Evolutionary conservation across 345 rosid species (phyloP).

Genomic region (Raphanus sativus): DNA sequence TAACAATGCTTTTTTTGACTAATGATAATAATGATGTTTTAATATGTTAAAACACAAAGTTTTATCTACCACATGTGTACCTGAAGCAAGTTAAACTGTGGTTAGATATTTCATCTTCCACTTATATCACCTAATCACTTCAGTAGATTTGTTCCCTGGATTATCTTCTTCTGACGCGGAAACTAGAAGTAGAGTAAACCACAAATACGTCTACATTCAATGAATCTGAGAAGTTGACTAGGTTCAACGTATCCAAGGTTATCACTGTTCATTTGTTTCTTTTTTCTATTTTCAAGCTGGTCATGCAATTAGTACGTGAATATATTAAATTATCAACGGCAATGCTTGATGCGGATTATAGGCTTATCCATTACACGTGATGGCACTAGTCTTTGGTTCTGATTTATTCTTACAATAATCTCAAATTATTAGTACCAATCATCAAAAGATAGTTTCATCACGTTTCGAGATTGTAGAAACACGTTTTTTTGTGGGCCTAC

Average conservation of each 20-base stretch:
- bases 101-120: background rate
- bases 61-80: background rate
- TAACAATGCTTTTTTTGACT: no score
- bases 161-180: constrained; percentile 28
- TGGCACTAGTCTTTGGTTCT: background rate
- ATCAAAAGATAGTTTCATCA: background rate
- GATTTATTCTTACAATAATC: background rate
- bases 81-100: background rate
- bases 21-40: no score
- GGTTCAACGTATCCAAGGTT: constrained; percentile 22
- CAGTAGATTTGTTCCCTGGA: constrained; percentile 18
- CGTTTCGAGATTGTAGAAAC: background rate
- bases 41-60: no score
- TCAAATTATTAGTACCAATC: background rate
- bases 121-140: background rate
- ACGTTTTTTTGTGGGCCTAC: background rate
- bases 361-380: constrained; percentile 31
- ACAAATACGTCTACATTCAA: constrained; percentile 16
- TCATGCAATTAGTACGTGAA: constrained; percentile 17
- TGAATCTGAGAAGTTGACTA: background rate
- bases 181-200: constrained; percentile 21
- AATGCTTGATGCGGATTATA: background rate
- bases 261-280: background rate
- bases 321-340: constrained; percentile 2
- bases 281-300: background rate